A percentile compares a stretch with the other conserved stretches of the same genome.
These are phyloP conservation scores for Periconia macrospinosa DNA, from an alignment of 2,329 filamentous ascomycete genomes.

Conservation along the genomic window DNA sequence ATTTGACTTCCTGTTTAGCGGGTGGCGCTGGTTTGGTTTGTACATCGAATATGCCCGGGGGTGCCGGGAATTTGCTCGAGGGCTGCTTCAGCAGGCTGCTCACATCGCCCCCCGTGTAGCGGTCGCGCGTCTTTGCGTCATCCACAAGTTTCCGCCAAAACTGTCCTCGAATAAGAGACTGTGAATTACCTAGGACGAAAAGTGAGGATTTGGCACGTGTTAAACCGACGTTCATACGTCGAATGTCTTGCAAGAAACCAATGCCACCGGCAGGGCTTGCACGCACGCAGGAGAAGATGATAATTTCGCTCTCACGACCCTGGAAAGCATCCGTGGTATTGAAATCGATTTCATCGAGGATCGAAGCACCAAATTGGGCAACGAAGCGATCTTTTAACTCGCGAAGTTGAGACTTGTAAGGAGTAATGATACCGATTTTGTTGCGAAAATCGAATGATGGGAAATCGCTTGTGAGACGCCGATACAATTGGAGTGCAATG, in stretches of 20 bases:
- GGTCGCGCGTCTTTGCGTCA: slow-evolving; percentile 72
- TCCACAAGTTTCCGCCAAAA: slow-evolving; percentile 88
- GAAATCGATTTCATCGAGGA: slow-evolving; percentile 85
- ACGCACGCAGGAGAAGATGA: slow-evolving; percentile 98
- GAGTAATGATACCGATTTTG: slow-evolving; percentile 96
- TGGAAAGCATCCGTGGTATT: slow-evolving; percentile 99
- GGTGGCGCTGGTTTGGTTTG: slow-evolving; percentile 20
- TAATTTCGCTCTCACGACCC: slow-evolving; percentile 93
- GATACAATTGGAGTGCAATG: slow-evolving; percentile 82
- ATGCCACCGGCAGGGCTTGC: slow-evolving; percentile 92
- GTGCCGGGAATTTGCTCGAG: slow-evolving; percentile 46
- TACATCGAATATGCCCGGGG: slow-evolving; percentile 21
- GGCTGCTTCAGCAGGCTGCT: slow-evolving; percentile 57
- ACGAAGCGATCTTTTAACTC: slow-evolving; percentile 78
- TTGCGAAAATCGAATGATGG: slow-evolving; percentile 69
- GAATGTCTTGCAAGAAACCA: slow-evolving; percentile 96
- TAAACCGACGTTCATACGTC: slow-evolving; percentile 98
- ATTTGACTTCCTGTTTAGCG: slow-evolving; percentile 18
- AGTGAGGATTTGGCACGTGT: slow-evolving; percentile 95
- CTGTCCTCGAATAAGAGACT: slow-evolving; percentile 80
- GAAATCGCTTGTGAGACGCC: slow-evolving; percentile 74
- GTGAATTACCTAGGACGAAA: slow-evolving; percentile 93
- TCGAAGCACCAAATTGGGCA: slow-evolving; percentile 70
- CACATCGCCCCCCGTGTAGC: slow-evolving; percentile 74
- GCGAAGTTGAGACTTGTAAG: slow-evolving; percentile 90